phyloP scores from a whole-genome alignment of 139 green algal genomes.

The Tetradesmus obliquus region DNA sequence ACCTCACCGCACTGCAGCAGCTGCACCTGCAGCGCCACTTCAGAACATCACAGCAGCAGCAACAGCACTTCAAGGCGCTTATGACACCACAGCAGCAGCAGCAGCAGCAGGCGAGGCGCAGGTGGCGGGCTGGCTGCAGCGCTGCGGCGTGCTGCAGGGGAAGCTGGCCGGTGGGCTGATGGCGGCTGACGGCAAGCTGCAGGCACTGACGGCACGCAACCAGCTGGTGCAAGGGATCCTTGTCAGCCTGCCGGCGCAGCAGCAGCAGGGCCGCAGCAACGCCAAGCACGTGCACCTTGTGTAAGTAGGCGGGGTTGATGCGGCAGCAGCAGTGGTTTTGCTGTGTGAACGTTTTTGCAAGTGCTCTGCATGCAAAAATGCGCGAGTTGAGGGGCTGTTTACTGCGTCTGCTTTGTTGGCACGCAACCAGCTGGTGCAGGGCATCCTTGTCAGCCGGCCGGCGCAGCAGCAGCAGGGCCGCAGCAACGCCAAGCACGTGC shows the following conservation, averaged over 20 bases:
- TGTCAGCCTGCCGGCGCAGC: conserved; percentile 14
- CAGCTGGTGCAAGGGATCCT: conserved; percentile 25
- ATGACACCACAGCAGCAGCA: not conserved
- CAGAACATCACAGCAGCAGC: not conserved
- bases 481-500: not conserved
- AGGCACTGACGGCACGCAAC: conserved; percentile 24
- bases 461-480: not conserved
- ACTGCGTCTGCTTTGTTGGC: not conserved
- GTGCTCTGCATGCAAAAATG: too few species aligned
- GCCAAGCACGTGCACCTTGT: not conserved
- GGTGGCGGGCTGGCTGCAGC: conserved; percentile 1
- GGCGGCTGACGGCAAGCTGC: conserved; percentile 25
- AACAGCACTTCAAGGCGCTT: not conserved
- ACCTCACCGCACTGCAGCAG: not conserved
- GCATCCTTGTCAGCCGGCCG: conserved; percentile 22
- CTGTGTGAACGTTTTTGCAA: not conserved
- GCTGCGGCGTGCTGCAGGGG: conserved; percentile 6
- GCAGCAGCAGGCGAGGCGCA: not conserved
- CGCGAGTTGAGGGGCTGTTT: too few species aligned
- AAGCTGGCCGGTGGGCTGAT: conserved; percentile 8
- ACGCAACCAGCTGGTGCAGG: conserved; percentile 14
- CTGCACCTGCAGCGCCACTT: not conserved
- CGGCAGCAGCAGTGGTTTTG: not conserved
- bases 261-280: not conserved
- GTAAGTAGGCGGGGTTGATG: not conserved